Base-by-base conservation (phyloP, 2,329 filamentous ascomycete species). In the Colletotrichum liriopes region DNA sequence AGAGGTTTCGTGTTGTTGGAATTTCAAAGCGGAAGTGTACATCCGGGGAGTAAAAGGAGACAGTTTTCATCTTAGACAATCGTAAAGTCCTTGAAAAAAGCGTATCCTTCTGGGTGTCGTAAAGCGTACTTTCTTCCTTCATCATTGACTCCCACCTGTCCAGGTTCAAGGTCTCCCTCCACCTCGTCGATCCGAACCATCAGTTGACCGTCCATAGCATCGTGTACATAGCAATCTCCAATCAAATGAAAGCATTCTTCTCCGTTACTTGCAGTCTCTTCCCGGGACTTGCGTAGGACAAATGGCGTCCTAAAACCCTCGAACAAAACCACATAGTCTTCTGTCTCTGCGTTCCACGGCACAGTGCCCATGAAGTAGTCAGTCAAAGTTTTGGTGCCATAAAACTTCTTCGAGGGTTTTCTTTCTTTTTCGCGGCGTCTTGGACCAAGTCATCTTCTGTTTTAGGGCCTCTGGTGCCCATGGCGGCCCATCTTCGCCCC, bases 291-390 rank as follows among this genome's bases (percentile, higher is more conserved):
- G 12, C 81, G 75, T 5, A 83, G 67, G 37, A 81, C 60, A 32
- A 80, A 82, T 8, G 81, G 81, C 1, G 78, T 78, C 55, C 69
- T 78, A 0, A 81, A 81, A 3, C 81, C 81, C 29, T 79, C 76
- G 16, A 83, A 55, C 41, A 83, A 74, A 18, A 75, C 80, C 12
- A 83, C 73, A 1, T 76, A 74, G 65, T 83, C 81, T 1, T 71
- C 58, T 7, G 49, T 32, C 59, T 72, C 58, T 14, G 59, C 65
- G 26, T 67, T 58, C 68, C 68, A 67, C 3, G 63, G 56, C 12
- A 71, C 20, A 16, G 56, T 58, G 14, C 39, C 49, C 41, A 62
- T 67, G 35, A 51, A 67, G 6, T 56, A n/a, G 16, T 47, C 26
- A 3, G 23, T 41, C 20, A 67, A 7, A 12, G 32, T 23, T 32